Conservation (phyloP, 441 rosid genomes). For the Aquilaria agallochum region DNA sequence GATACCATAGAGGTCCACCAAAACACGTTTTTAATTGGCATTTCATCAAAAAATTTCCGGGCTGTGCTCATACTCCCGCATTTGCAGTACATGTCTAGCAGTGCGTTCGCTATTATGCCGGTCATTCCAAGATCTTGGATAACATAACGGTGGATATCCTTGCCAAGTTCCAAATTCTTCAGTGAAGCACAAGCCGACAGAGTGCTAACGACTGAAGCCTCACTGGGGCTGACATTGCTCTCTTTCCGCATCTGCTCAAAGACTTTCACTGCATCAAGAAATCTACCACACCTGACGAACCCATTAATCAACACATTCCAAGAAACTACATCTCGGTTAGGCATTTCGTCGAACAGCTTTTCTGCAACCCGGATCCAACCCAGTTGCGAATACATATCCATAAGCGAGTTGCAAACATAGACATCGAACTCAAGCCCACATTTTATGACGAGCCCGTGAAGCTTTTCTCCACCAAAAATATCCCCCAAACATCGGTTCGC, state of each 20-base stretch:
- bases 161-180: constrained; percentile 14
- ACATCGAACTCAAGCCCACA: constrained; percentile 14
- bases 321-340: constrained; percentile 12
- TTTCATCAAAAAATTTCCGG: constrained; percentile 16
- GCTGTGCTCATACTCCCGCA: constrained; percentile 24
- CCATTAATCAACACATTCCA: constrained; percentile 16
- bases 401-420: constrained; percentile 14
- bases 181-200: constrained; percentile 15
- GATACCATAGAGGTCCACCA: constrained; percentile 28
- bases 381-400: constrained; percentile 14
- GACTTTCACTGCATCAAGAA: constrained; percentile 13
- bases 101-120: constrained; percentile 15
- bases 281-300: constrained; percentile 13
- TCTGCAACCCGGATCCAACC: constrained; percentile 5
- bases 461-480: constrained; percentile 6
- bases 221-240: constrained; percentile 9
- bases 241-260: constrained; percentile 14
- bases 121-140: constrained; percentile 10
- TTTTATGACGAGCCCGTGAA: constrained; percentile 15
- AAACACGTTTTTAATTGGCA: constrained; percentile 18
- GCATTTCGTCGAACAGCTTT: constrained; percentile 18
- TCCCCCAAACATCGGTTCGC: constrained; percentile 13
- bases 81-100: constrained; percentile 27
- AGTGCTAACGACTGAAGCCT: constrained; percentile 13
- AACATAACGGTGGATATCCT: constrained; percentile 10